Evolutionary conservation across 2,329 filamentous ascomycete genomes (phyloP).

Genomic region (Fusarium protoensiforme): DNA sequence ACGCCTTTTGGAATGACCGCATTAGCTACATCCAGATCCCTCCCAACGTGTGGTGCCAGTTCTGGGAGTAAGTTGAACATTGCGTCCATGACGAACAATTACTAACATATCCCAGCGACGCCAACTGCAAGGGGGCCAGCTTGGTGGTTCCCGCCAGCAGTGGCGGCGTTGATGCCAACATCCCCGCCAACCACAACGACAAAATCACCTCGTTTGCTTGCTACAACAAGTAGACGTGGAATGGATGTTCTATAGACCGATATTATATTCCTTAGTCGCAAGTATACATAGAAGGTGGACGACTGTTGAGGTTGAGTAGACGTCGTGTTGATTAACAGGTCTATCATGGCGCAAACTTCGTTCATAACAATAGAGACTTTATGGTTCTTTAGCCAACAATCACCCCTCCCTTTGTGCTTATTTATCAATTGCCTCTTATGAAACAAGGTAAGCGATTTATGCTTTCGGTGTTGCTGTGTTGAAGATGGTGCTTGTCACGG

Average conservation of each 20-base stretch:
- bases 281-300: not conserved
- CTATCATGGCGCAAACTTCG: not conserved
- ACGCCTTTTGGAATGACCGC: constrained; percentile 13
- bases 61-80: constrained; percentile 5
- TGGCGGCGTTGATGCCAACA: not conserved
- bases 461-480: not conserved
- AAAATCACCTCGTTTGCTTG: constrained; percentile 13
- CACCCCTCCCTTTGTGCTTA: not conserved
- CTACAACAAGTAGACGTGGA: not conserved
- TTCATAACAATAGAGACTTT: not conserved
- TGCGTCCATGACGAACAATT: fast-evolving
- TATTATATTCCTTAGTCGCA: too few species aligned
- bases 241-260: too few species aligned
- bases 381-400: not conserved
- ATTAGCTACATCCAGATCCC: constrained; percentile 12
- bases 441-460: not conserved
- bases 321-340: not conserved
- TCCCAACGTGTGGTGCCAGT: constrained; percentile 5
- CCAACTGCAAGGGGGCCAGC: constrained; percentile 3
- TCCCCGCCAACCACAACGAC: constrained; percentile 10
- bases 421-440: not conserved
- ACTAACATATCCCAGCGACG: not conserved
- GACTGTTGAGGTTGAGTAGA: not conserved
- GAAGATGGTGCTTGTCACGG: not conserved
- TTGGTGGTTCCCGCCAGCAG: not conserved